A percentile compares a stretch with the other conserved stretches of the same genome.
phyloP scores from a whole-genome alignment of 768 basidiomycete species.

The Dioszegia aurantiaca region DNA sequence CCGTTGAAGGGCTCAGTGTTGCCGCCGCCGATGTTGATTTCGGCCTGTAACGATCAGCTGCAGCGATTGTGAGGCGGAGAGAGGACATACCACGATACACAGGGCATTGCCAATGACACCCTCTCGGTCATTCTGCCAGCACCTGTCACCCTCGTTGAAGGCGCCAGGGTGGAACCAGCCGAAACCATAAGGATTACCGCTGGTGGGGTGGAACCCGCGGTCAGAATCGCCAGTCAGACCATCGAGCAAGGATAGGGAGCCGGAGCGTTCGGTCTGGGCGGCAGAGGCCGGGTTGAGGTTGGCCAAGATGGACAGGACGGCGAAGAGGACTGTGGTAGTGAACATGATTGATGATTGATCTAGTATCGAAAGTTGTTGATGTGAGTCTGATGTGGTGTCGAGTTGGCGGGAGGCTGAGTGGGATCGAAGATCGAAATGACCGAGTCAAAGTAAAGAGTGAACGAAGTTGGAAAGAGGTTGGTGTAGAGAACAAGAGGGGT shows the following conservation, averaged over 20 bases:
- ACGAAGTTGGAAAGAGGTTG: no score
- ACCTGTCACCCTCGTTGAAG: conserved; percentile 22
- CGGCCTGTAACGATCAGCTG: conserved; percentile 6
- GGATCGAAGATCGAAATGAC: no score
- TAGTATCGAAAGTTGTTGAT: conserved; percentile 14
- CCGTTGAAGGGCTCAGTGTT: conserved; percentile 9
- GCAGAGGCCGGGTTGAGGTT: conserved; percentile 27
- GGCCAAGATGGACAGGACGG: conserved; percentile 25
- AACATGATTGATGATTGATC: conserved; percentile 22
- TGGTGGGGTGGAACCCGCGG: neutral
- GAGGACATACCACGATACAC: conserved; percentile 18
- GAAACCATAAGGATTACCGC: conserved; percentile 15
- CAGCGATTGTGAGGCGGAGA: neutral
- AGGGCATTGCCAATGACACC: conserved; percentile 15
- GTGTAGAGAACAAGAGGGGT: no score
- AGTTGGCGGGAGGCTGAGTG: no score
- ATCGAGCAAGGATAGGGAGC: neutral
- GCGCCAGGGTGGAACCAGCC: conserved; percentile 17
- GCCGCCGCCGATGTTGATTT: conserved; percentile 12
- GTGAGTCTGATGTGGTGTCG: neutral
- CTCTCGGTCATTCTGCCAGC: conserved; percentile 27
- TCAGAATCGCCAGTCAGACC: neutral
- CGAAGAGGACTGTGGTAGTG: conserved; percentile 24
- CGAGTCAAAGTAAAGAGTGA: neutral
- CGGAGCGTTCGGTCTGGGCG: neutral